Conservation (phyloP, 1,284 basidiomycete genomes). For the Austroboletus sp. region DNA sequence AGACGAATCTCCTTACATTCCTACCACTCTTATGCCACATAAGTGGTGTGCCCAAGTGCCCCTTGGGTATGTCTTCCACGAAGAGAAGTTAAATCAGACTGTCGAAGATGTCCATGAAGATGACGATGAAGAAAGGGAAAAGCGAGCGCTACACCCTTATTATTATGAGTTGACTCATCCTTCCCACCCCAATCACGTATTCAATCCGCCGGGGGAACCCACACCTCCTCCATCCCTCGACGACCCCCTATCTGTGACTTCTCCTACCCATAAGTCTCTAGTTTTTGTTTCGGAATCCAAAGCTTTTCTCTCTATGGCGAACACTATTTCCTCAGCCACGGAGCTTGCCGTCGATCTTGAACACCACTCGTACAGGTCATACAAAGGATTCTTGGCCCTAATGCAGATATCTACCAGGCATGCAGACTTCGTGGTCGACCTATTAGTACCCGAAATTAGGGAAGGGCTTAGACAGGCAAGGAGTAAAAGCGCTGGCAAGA, state of each 20-base stretch:
- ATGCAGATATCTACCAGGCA: conserved; percentile 89
- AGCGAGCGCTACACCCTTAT: conserved; percentile 62
- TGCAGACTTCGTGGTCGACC: conserved; percentile 84
- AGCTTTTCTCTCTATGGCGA: conserved; percentile 58
- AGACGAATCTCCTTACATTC: conserved; percentile 50
- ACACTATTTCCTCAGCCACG: conserved; percentile 53
- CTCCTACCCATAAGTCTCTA: conserved; percentile 41
- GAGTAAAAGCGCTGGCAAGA: conserved; percentile 10
- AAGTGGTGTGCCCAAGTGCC: conserved; percentile 80
- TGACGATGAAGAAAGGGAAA: conserved; percentile 19
- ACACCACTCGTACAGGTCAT: conserved; percentile 83
- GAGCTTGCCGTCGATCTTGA: conserved; percentile 95
- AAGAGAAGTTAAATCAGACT: conserved; percentile 31
- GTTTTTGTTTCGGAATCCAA: conserved; percentile 64
- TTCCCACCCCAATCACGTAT: conserved; percentile 65
- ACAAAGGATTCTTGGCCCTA: conserved; percentile 83
- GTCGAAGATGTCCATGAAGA: conserved; percentile 13
- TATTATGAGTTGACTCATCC: conserved; percentile 72
- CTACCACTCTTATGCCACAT: conserved; percentile 46
- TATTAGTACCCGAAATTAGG: conserved; percentile 60
- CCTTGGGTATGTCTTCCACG: conserved; percentile 52
- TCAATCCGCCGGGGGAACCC: conserved; percentile 42
- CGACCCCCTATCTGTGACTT: neutral
- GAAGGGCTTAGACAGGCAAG: conserved; percentile 55
- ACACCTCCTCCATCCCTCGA: conserved; percentile 50